phyloP scores from a whole-genome alignment of 1,139 yeast species.

The Geotrichum candidum region DNA sequence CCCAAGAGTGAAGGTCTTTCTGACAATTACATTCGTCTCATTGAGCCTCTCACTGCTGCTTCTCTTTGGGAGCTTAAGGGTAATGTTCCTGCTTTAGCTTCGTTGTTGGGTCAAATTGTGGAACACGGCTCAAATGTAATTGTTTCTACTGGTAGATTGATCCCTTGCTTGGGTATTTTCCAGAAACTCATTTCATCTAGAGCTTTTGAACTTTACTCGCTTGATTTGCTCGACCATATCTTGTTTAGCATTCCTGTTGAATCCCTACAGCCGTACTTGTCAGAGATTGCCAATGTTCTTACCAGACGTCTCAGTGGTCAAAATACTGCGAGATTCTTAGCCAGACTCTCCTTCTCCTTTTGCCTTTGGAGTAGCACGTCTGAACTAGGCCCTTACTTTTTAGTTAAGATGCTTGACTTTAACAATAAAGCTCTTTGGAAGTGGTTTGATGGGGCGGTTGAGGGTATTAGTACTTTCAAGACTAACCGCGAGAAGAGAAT shows the following conservation, averaged over 20 bases:
- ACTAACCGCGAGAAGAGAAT: slow-evolving; percentile 71
- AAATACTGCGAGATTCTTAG: slow-evolving; percentile 75
- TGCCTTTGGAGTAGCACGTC: slow-evolving; percentile 52
- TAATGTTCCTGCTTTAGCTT: slow-evolving; percentile 85
- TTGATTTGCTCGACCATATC: slow-evolving; percentile 73
- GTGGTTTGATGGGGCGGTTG: slow-evolving; percentile 56
- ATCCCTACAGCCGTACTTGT: slow-evolving; percentile 50
- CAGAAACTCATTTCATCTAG: slow-evolving; percentile 87
- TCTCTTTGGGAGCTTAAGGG: slow-evolving; percentile 89
- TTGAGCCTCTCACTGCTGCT: slow-evolving; percentile 82
- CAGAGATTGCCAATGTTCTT: slow-evolving; percentile 68
- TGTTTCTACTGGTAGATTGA: slow-evolving; percentile 39
- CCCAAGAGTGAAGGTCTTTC: slow-evolving; percentile 52
- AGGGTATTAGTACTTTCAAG: slow-evolving; percentile 54
- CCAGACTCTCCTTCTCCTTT: slow-evolving; percentile 51
- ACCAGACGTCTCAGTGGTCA: slow-evolving; percentile 75
- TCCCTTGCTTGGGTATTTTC: slow-evolving; percentile 91
- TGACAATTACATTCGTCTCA: slow-evolving; percentile 54
- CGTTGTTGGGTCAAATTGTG: slow-evolving; percentile 68
- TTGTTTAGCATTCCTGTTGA: slow-evolving; percentile 51
- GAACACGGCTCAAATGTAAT: slow-evolving; percentile 47
- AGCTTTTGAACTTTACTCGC: slow-evolving; percentile 72
- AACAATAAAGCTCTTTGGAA: slow-evolving; percentile 1
- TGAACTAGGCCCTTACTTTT: slow-evolving; percentile 45
- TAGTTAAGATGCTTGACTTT: slow-evolving; percentile 40